These are phyloP conservation scores for Colletotrichum orbiculare DNA, from an alignment of 2,329 filamentous ascomycete species.

Conservation along the genomic window DNA sequence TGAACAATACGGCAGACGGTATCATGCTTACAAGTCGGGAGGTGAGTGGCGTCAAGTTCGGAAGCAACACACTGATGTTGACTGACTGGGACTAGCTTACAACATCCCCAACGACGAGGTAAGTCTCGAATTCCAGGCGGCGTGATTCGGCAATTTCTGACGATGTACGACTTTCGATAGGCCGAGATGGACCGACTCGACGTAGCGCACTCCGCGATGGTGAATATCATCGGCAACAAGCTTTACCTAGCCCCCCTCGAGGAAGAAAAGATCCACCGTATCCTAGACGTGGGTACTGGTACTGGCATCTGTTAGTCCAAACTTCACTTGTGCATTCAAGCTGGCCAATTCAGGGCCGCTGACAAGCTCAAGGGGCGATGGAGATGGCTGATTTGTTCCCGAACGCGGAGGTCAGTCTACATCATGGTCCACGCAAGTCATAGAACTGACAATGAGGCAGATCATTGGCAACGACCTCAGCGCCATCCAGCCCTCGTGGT, in stretches of 20 bases:
- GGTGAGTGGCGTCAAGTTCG: neutral
- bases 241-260: slow-evolving; percentile 40
- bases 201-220: neutral
- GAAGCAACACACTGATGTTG: too few species aligned
- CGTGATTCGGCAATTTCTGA: too few species aligned
- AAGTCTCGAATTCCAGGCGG: too few species aligned
- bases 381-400: slow-evolving; percentile 49
- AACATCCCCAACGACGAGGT: slow-evolving; percentile 51
- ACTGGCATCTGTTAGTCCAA: slow-evolving; percentile 50
- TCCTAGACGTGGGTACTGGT: slow-evolving; percentile 58
- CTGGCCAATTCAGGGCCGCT: too few species aligned
- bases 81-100: slow-evolving; percentile 33
- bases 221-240: slow-evolving; percentile 10
- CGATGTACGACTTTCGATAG: neutral
- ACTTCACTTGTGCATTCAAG: too few species aligned
- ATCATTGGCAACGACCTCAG: slow-evolving; percentile 46
- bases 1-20: slow-evolving; percentile 26
- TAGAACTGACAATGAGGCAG: slow-evolving; percentile 40
- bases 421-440: too few species aligned
- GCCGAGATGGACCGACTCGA: slow-evolving; percentile 25
- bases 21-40: slow-evolving; percentile 30
- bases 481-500: slow-evolving; percentile 30
- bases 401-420: slow-evolving; percentile 38
- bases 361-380: slow-evolving; percentile 46
- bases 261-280: slow-evolving; percentile 43